Conservation (phyloP, 2,329 filamentous ascomycete genomes). For the Tolypocladium ophioglossoides region DNA sequence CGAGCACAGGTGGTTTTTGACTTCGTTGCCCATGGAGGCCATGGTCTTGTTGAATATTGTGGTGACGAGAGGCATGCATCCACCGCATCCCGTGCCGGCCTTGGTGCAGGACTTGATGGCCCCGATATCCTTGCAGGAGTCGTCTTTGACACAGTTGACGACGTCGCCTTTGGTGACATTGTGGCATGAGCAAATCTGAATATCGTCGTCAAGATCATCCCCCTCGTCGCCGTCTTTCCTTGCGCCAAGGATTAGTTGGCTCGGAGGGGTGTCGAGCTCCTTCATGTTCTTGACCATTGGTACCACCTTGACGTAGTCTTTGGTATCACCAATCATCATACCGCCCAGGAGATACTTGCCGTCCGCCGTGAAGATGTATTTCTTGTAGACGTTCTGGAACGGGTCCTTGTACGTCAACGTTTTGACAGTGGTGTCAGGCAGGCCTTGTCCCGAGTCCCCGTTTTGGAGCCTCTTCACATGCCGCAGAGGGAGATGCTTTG, state of each 20-base stretch:
- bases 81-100: slow-evolving; percentile 81
- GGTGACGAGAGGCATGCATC: slow-evolving; percentile 80
- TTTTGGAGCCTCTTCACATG: slow-evolving; percentile 23
- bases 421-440: slow-evolving; percentile 43
- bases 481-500: slow-evolving; percentile 58
- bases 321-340: slow-evolving; percentile 94
- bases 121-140: slow-evolving; percentile 68
- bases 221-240: slow-evolving; percentile 60
- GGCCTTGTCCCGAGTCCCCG: background rate
- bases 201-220: slow-evolving; percentile 73
- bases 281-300: slow-evolving; percentile 81
- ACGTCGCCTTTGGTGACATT: slow-evolving; percentile 84
- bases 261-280: slow-evolving; percentile 63
- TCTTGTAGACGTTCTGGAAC: slow-evolving; percentile 83
- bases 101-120: slow-evolving; percentile 87
- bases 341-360: slow-evolving; percentile 87
- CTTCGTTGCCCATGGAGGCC: slow-evolving; percentile 73
- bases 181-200: slow-evolving; percentile 87
- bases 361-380: slow-evolving; percentile 82
- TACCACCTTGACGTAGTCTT: slow-evolving; percentile 81
- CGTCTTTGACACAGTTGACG: slow-evolving; percentile 60
- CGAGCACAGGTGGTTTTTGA: slow-evolving; percentile 75
- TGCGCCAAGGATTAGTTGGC: slow-evolving; percentile 73
- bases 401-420: slow-evolving; percentile 82
- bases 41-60: slow-evolving; percentile 87